Evolutionary conservation across 108 stramenopile species (phyloP), one percentile per base, ranked within the genome.

Genomic region (Nitzschia inconspicua): DNA sequence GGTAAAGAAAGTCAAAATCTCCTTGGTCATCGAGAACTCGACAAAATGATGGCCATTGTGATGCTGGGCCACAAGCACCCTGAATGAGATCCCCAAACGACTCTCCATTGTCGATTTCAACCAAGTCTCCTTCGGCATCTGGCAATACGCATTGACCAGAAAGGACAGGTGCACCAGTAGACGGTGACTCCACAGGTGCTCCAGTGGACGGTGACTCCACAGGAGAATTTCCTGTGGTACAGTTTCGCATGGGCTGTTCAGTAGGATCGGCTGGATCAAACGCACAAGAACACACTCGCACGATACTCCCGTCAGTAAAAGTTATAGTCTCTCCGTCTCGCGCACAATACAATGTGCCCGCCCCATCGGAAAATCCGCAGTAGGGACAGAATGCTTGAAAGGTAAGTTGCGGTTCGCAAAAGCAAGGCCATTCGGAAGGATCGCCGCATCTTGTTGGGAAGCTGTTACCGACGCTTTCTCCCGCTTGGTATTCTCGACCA

Each of bases 1-100:
- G 62, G 30, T 58, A 58, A 4, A 43, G 42, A 44, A 43, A 58
- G 44, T 58, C 57, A 58, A 44, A 26, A 24, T 43, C 57, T 19
- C 57, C 57, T 1, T 25, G 0, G 30, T 43, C 57, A 23, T 24
- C 27, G 5, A 43, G 57, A 11, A 58, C 57, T 30, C 29, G 30
- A 20, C 48, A 51, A 35, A 30, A 63, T 1, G 46, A 8, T 0
- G 62, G 62, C 48, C 49, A 63, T 1, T 51, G 25, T 29, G 22
- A 14, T 1, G 49, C 4, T 1, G 35, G 3, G 9, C 50, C 49
- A 52, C 62, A 63, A 4, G 18, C 47, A 1, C 62, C 62, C 14
- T 25, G 24, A 7, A 43, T 1, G 20, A 63, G 40, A 18, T 30
- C 16, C 4, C 62, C 62, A 52, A 63, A 63, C 6, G 62, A 51